Evolutionary conservation across 1,139 yeast species (phyloP), one percentile per base, ranked within the genome.

Genomic region (Candida labiduridarum): DNA sequence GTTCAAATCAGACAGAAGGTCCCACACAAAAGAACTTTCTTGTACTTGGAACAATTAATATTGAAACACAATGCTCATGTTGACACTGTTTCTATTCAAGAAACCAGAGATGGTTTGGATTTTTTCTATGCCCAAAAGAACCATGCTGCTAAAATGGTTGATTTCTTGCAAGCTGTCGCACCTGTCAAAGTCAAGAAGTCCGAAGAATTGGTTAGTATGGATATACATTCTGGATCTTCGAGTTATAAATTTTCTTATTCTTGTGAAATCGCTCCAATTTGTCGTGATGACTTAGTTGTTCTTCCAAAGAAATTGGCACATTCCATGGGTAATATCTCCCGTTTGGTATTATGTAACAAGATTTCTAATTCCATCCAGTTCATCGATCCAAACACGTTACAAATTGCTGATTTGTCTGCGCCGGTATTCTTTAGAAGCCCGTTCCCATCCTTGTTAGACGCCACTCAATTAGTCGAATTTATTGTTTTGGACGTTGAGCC

Each of bases 1-100:
- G 96, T 95, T 39, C 99, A 95, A 74, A 87, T 95, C 60, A 88
- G 99, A 76, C 99, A 94, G 70, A 95, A 95, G 67, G 99, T 95
- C 36, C 84, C 92, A 15, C 99, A 94, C 69, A 94, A 94, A 74
- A 85, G 98, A 75, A 94, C 99, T 7, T 95, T 94, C 68, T 81
- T 94, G 65, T 92, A 89, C 62, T 79, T 94, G 63, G 99, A 94
- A 74, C 99, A 94, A 73, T 80, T 95, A 68, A 94, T 94, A 64
- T 80, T 94, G 68, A 91, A 80, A 67, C 96, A 94, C 68, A 89
- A 88, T 64, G 98, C 99, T 1, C 99, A 95, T 66, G 83, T 87
- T 57, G 97, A 94, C 67, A 92, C 99, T 48, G 87, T 92, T 54
- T 87, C 96, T 22, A 95, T 94, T 61, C 87, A 88, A 66, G 99